phyloP scores from a whole-genome alignment of 495 filamentous ascomycete genomes.

The Neurospora cerealis region DNA sequence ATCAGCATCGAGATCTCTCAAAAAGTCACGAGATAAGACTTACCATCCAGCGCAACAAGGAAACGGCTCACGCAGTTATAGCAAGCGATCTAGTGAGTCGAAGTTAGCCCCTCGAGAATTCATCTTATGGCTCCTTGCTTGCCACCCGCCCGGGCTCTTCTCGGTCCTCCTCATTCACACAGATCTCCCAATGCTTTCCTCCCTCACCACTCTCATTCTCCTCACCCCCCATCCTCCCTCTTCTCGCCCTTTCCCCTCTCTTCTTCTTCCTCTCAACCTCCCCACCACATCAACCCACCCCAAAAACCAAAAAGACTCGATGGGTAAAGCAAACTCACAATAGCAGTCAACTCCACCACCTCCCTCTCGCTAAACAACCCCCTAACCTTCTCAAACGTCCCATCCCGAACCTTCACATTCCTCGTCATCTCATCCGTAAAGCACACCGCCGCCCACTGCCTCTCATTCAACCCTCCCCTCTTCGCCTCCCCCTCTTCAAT shows the following conservation, averaged over 20 bases:
- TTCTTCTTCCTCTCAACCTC: neutral
- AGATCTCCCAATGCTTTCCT: neutral
- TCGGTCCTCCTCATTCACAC: neutral
- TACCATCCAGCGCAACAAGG: slow-evolving; percentile 71
- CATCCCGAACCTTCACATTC: slow-evolving; percentile 51
- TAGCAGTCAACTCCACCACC: slow-evolving; percentile 69
- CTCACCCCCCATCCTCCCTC: neutral
- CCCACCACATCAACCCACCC: neutral
- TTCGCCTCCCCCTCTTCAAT: neutral
- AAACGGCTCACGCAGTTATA: slow-evolving; percentile 87
- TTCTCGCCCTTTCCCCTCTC: neutral
- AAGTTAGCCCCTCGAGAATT: neutral
- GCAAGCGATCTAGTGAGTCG: slow-evolving; percentile 39
- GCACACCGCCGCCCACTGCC: slow-evolving; percentile 54
- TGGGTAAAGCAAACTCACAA: slow-evolving; percentile 30
- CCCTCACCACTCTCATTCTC: neutral
- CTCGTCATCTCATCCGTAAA: slow-evolving; percentile 73
- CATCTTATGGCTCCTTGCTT: neutral
- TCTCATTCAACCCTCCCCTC: slow-evolving; percentile 33
- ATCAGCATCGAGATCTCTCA: neutral
- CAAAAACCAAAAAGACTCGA: neutral
- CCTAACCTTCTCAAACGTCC: slow-evolving; percentile 51
- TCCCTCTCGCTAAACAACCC: slow-evolving; percentile 52
- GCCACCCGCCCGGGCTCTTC: neutral
- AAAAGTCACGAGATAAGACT: slow-evolving; percentile 15